Base-by-base conservation (phyloP, 768 basidiomycete species). In the Mycena vulgaris region DNA sequence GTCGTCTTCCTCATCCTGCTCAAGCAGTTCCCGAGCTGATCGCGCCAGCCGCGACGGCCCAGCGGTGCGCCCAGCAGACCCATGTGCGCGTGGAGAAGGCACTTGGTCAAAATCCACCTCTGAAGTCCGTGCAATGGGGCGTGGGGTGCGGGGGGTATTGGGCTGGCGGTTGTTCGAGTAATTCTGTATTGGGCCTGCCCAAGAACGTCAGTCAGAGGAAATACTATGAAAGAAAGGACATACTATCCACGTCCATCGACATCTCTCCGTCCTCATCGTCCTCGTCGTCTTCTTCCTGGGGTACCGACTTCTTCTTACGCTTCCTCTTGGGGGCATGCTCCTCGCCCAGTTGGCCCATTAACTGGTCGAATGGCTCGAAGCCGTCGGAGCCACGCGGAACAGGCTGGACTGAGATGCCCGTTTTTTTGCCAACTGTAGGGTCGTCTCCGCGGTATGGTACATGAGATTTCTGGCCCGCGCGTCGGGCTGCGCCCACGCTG, bases 391-490 rank as follows among this genome's bases (percentile, higher is more conserved):
- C 89, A 73, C 89, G 90, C 69, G 92, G 89, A 64, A 94, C 89
- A 75, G 88, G 87, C 42, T 82, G 86, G 17, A 95, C 90, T 0
- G 88, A 84, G 62, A 94, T 86, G 6, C 94, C 94, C 0, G 94
- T 95, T 78, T 90, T 93, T 86, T 93, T 94, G 21, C 94, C 94
- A 63, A 91, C 92, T 57, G 88, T 88, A 14, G 89, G 88, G 74
- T 94, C 92, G 72, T 94, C 92, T 3, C 92, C 93, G 56, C 92
- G 89, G 75, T 92, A 95, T 1, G 94, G 94, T 17, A 93, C 87
- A 73, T 95, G 92, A 6, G 88, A 85, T 74, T 90, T 89, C 74
- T 88, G 89, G 1, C 86, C 86, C 1, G 88, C 89, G 27, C 91
- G 86, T 45, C 92, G 86, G 19, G 80, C 77, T 28, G 75, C 78